These are phyloP conservation scores for Gentiana macrophylla DNA, from an alignment of 257 asterid species.

Conservation along the genomic window DNA sequence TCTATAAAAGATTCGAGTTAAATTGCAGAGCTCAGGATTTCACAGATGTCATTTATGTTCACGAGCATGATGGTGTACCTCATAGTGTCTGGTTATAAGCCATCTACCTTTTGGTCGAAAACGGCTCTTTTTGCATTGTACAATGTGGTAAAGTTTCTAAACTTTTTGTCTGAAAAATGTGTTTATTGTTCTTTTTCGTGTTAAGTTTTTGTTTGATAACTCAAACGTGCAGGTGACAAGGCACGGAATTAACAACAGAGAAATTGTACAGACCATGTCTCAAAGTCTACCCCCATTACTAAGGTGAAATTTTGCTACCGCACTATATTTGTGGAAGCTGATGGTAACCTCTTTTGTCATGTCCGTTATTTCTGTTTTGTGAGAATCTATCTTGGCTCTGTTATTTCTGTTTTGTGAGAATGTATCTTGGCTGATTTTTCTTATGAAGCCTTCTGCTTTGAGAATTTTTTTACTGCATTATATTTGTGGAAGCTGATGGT, in stretches of 20 bases:
- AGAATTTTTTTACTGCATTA: neutral
- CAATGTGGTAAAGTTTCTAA: too few relatives aligned
- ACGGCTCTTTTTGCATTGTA: conserved; percentile 84
- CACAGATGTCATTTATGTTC: conserved; percentile 81
- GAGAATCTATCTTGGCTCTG: too few relatives aligned
- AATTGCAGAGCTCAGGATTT: conserved; percentile 70
- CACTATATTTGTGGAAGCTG: too few relatives aligned
- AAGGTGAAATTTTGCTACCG: conserved; percentile 29
- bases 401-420: too few relatives aligned
- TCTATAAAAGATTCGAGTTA: too few relatives aligned
- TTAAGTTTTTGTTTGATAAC: too few relatives aligned
- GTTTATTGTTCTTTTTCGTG: too few relatives aligned
- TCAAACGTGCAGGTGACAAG: conserved; percentile 58
- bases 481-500: too few relatives aligned
- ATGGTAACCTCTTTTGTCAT: neutral
- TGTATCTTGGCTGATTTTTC: too few relatives aligned
- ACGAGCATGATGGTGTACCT: conserved; percentile 92
- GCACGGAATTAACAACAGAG: conserved; percentile 80
- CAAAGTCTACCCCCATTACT: conserved; percentile 83
- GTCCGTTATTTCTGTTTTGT: neutral
- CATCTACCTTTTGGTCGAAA: conserved; percentile 92
- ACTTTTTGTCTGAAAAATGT: too few relatives aligned
- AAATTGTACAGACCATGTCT: conserved; percentile 75
- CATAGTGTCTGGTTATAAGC: conserved; percentile 73
- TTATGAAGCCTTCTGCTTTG: too few relatives aligned